Percentiles rank a stretch among this genome's conserved stretches.
Conservation (phyloP, 257 asterid species). For the Solanum infundibuliforme region DNA sequence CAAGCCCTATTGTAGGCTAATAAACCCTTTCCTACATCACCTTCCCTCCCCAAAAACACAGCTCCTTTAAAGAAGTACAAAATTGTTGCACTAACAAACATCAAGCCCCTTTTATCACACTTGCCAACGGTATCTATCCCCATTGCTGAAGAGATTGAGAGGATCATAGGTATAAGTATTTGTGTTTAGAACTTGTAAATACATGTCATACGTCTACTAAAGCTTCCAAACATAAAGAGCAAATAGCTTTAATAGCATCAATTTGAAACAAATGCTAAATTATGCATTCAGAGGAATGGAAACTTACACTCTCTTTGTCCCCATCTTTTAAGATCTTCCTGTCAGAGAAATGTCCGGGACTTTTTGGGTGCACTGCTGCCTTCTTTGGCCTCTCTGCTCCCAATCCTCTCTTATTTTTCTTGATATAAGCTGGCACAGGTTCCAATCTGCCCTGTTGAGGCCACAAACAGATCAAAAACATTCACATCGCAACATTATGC, state of each 20-base stretch:
- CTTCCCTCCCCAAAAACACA: not conserved
- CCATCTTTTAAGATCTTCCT: not conserved
- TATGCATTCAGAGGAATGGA: not conserved
- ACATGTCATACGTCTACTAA: not conserved
- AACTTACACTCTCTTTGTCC: slow-evolving; percentile 33
- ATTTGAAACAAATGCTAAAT: not conserved
- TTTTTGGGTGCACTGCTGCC: slow-evolving; percentile 10
- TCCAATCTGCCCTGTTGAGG: slow-evolving; percentile 80
- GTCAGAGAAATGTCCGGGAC: not conserved
- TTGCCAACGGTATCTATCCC: not conserved
- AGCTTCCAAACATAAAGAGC: not conserved
- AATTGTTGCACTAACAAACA: not conserved
- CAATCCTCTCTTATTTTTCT: slow-evolving; percentile 74
- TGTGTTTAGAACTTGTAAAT: not conserved
- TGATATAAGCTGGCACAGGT: slow-evolving; percentile 52
- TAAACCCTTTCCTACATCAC: not conserved
- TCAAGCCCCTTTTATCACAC: not conserved
- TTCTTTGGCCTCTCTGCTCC: slow-evolving; percentile 70
- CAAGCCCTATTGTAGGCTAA: not conserved
- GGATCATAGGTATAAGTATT: not conserved
- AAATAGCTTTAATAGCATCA: not conserved
- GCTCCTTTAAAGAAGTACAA: not conserved
- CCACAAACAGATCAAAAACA: not conserved
- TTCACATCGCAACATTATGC: not conserved
- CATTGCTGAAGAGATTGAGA: not conserved